Percentiles rank a stretch among this genome's conserved stretches.
Conservation (phyloP, 768 basidiomycete species). For the Mycena latifolia region DNA sequence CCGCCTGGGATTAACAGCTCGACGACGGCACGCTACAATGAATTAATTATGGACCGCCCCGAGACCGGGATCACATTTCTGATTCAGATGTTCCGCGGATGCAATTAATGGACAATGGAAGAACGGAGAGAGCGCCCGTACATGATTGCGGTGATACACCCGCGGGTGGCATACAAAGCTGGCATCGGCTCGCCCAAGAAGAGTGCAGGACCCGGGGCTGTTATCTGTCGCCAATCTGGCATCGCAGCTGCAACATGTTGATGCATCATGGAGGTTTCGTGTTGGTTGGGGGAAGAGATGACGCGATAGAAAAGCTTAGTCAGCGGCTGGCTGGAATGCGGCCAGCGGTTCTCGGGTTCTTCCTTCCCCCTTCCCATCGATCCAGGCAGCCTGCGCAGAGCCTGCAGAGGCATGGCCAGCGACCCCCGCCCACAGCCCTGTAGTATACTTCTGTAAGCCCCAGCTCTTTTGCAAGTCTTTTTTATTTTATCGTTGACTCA, state of each 20-base stretch:
- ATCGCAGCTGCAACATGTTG: conserved; percentile 25
- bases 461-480: too few species aligned
- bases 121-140: not conserved
- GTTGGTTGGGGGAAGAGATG: not conserved
- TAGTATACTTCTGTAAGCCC: conserved; percentile 19
- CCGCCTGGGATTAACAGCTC: too few species aligned
- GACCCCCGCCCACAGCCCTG: conserved; percentile 9
- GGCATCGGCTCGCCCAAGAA: conserved; percentile 15
- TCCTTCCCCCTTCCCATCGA: conserved; percentile 21
- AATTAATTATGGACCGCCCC: too few species aligned
- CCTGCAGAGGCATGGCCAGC: conserved; percentile 23
- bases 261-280: not conserved
- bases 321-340: conserved; percentile 2
- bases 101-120: too few species aligned
- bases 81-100: too few species aligned
- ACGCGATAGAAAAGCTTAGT: not conserved
- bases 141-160: not conserved
- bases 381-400: not conserved
- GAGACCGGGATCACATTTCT: too few species aligned
- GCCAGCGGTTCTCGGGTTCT: conserved; percentile 15
- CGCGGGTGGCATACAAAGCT: too few species aligned
- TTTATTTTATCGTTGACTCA: too few species aligned
- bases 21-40: too few species aligned
- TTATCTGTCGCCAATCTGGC: not conserved
- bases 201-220: not conserved